These are phyloP conservation scores for Neophaeococcomyces aloes DNA, from an alignment of 2,329 filamentous ascomycete species.

Conservation along the genomic window DNA sequence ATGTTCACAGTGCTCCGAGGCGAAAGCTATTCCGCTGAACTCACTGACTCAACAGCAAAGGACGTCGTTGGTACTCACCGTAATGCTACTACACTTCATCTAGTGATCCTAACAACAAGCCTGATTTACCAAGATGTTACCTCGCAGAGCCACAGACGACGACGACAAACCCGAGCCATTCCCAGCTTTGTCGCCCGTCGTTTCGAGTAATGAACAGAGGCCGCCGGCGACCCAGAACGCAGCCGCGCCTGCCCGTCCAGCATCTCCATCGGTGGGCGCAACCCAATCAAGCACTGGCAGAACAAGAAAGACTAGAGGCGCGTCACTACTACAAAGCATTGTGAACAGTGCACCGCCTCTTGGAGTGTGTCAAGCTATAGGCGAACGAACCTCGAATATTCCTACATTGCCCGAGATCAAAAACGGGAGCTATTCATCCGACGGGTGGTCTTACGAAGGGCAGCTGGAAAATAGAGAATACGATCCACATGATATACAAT, in stretches of 20 bases:
- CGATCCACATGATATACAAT: slow-evolving; percentile 24
- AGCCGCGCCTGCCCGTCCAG: slow-evolving; percentile 2
- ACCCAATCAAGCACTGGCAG: slow-evolving; percentile 2
- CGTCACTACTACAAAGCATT: slow-evolving; percentile 19
- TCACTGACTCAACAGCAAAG: no score
- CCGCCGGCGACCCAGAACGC: slow-evolving; percentile 4
- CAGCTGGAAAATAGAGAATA: slow-evolving; percentile 24
- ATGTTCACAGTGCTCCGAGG: no score
- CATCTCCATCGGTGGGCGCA: background rate
- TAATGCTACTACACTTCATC: no score
- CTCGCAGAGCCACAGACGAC: background rate
- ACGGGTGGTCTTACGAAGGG: slow-evolving; percentile 26
- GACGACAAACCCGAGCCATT: slow-evolving; percentile 6
- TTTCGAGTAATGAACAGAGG: slow-evolving; percentile 4
- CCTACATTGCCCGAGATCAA: slow-evolving; percentile 26
- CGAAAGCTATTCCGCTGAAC: no score
- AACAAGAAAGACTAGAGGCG: slow-evolving; percentile 12
- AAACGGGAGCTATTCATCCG: slow-evolving; percentile 23
- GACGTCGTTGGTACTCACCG: no score
- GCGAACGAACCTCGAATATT: slow-evolving; percentile 24
- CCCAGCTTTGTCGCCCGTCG: slow-evolving; percentile 4
- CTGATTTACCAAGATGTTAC: background rate
- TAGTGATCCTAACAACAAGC: no score
- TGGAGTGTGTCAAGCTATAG: slow-evolving; percentile 28
- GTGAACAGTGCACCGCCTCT: slow-evolving; percentile 25